A percentile compares a stretch with the other conserved stretches of the same genome.
phyloP scores from a whole-genome alignment of 106 monocot species.

The Vanilla planifolia region DNA sequence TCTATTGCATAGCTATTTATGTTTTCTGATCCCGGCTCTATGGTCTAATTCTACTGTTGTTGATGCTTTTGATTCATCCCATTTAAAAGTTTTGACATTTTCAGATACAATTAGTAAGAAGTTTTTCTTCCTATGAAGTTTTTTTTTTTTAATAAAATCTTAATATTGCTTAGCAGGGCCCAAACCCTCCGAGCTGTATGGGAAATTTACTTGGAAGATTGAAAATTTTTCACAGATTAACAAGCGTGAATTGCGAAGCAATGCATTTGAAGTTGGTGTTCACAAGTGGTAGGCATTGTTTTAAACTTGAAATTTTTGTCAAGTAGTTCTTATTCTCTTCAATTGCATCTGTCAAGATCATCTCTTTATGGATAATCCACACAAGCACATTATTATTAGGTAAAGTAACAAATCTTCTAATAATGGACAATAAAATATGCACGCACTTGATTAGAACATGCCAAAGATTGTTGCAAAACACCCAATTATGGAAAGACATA shows the following conservation, averaged over 20 bases:
- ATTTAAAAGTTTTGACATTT: no score
- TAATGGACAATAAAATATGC: no score
- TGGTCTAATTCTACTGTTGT: neutral
- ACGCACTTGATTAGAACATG: no score
- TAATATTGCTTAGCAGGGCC: conserved; percentile 51
- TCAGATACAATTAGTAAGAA: neutral
- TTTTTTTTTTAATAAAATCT: no score
- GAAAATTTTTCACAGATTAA: conserved; percentile 74
- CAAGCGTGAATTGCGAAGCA: conserved; percentile 74
- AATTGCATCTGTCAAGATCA: neutral
- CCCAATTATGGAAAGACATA: no score
- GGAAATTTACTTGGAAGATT: conserved; percentile 87
- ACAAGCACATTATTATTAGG: neutral
- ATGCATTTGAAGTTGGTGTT: conserved; percentile 86
- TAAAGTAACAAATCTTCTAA: neutral
- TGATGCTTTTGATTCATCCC: no score
- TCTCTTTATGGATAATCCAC: neutral
- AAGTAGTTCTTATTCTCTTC: neutral
- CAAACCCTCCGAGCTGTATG: conserved; percentile 69
- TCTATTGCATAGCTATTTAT: no score
- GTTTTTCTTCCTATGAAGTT: no score
- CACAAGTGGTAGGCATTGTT: conserved; percentile 66
- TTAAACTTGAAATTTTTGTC: neutral
- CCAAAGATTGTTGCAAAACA: no score
- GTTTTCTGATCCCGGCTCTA: no score